A percentile compares a stretch with the other conserved stretches of the same genome.
phyloP scores from a whole-genome alignment of 441 rosid species.

The Gossypium davidsonii region DNA sequence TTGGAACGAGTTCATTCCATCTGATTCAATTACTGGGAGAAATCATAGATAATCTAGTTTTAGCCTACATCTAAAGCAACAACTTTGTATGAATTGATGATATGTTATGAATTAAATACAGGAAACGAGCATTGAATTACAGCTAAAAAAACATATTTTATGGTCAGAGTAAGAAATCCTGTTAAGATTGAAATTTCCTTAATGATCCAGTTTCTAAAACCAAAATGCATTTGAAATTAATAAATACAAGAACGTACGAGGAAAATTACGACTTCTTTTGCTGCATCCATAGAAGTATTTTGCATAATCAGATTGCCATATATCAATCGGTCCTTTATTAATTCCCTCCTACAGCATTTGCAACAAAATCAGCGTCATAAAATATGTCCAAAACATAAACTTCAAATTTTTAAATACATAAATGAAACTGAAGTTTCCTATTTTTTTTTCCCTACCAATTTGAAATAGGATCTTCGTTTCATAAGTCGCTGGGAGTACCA shows the following conservation, averaged over 20 bases:
- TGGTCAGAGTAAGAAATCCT: neutral
- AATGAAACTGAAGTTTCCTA: neutral
- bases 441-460: constrained; percentile 35
- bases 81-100: neutral
- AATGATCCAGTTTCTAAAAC: neutral
- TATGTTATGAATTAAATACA: neutral
- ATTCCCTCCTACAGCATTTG: constrained; percentile 39
- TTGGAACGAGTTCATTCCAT: neutral
- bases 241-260: constrained; percentile 36
- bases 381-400: no score
- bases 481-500: constrained; percentile 87
- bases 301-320: constrained; percentile 78
- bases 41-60: neutral
- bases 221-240: neutral
- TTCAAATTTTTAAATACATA: neutral
- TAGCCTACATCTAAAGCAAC: constrained; percentile 2
- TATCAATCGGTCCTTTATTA: constrained; percentile 56
- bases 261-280: constrained; percentile 57
- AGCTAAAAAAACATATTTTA: neutral
- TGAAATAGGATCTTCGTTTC: constrained; percentile 43
- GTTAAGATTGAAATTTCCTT: neutral
- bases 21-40: neutral
- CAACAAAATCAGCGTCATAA: neutral
- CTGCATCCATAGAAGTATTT: constrained; percentile 76
- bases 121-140: neutral